phyloP scores from a whole-genome alignment of 352 stramenopile species.

The Globisporangium lucens region DNA sequence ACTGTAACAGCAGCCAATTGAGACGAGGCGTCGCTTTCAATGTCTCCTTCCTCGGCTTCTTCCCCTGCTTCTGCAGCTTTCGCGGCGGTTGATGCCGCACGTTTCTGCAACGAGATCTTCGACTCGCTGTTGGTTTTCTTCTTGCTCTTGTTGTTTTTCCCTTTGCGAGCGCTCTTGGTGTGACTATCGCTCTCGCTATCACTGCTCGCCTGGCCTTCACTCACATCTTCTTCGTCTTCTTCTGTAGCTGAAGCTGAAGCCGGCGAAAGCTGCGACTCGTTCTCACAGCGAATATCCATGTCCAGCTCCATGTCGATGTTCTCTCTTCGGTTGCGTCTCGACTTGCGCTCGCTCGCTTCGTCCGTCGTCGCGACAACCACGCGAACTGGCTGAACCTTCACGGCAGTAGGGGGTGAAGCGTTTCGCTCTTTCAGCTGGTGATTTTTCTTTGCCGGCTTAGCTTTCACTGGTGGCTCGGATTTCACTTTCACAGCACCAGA shows the following conservation, averaged over 20 bases:
- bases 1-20: neutral
- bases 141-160: neutral
- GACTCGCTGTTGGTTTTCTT: neutral
- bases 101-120: neutral
- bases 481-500: neutral
- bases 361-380: slow-evolving; percentile 49
- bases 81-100: neutral
- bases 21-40: neutral
- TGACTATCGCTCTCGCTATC: neutral
- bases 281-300: slow-evolving; percentile 38
- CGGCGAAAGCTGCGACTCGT: slow-evolving; percentile 6
- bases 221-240: slow-evolving; percentile 6
- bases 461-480: neutral
- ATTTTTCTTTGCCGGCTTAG: neutral
- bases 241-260: slow-evolving; percentile 2
- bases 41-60: neutral
- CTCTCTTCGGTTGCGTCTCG: slow-evolving; percentile 23
- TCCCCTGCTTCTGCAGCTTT: neutral
- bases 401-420: neutral
- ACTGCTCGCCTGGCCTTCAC: slow-evolving; percentile 7
- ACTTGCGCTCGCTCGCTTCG: slow-evolving; percentile 45
- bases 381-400: slow-evolving; percentile 23
- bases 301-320: slow-evolving; percentile 60
- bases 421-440: slow-evolving; percentile 3
- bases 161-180: neutral